Evolutionary conservation across 192 early-diverging fungal genomes (phyloP).

Genomic region (Coemansia sp.): DNA sequence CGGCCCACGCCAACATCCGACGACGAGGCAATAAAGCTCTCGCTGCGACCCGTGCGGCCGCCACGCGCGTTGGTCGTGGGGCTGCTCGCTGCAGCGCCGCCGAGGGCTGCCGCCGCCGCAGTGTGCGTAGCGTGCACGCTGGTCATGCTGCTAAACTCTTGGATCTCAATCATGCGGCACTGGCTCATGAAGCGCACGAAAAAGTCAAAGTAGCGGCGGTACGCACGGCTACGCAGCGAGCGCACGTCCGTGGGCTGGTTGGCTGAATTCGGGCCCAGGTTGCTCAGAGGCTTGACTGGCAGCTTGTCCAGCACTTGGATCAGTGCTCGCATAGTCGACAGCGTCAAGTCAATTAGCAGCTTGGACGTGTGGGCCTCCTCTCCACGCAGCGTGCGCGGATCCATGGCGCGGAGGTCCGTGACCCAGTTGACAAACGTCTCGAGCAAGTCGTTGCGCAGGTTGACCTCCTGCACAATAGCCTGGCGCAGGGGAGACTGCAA

Average conservation of each 20-base stretch:
- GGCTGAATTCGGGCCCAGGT: conserved; percentile 5
- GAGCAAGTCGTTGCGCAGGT: conserved; percentile 51
- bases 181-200: conserved; percentile 57
- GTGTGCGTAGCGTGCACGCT: conserved; percentile 44
- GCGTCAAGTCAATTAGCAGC: conserved; percentile 43
- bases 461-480: conserved; percentile 50
- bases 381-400: conserved; percentile 44
- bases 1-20: conserved; percentile 49
- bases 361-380: conserved; percentile 45
- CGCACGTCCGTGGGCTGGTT: conserved; percentile 44
- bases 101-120: conserved; percentile 19
- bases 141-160: conserved; percentile 55
- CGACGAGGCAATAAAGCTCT: conserved; percentile 47
- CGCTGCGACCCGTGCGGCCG: conserved; percentile 34
- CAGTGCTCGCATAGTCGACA: conserved; percentile 45
- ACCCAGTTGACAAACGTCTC: conserved; percentile 55
- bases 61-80: conserved; percentile 6
- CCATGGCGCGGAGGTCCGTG: conserved; percentile 52
- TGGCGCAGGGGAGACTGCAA: conserved; percentile 51
- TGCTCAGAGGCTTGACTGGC: conserved; percentile 48
- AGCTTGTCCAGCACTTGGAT: conserved; percentile 52
- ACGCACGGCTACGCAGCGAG: conserved; percentile 42
- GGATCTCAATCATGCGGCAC: conserved; percentile 55
- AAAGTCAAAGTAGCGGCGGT: conserved; percentile 55
- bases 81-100: not conserved